Conservation (phyloP, 371 early-diverging fungal species). For the Thermomucor indicae-seudaticae region DNA sequence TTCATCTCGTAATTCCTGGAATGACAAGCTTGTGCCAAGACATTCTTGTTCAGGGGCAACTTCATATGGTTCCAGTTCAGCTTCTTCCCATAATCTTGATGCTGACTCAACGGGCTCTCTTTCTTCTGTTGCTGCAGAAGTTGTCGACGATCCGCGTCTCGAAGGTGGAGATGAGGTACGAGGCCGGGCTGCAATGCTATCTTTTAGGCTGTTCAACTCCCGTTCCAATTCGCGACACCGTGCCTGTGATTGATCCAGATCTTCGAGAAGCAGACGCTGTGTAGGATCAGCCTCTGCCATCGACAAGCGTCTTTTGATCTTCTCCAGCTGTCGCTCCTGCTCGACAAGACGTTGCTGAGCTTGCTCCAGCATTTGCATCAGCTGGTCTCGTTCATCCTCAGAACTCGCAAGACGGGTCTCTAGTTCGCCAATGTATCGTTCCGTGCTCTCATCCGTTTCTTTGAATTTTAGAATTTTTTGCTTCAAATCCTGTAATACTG, state of each 20-base stretch:
- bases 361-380: not conserved
- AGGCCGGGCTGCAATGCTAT: too few relatives aligned
- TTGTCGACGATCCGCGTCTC: too few relatives aligned
- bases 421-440: conserved; percentile 42
- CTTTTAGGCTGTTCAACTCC: conserved; percentile 3
- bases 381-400: conserved; percentile 2
- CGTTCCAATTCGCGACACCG: conserved; percentile 11
- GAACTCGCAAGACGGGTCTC: conserved; percentile 24
- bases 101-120: too few relatives aligned
- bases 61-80: too few relatives aligned
- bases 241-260: conserved; percentile 11
- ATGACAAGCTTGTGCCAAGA: too few relatives aligned
- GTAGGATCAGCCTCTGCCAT: conserved; percentile 1
- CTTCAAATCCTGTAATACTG: conserved; percentile 26
- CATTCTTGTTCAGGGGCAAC: too few relatives aligned
- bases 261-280: conserved; percentile 5
- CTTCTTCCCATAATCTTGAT: too few relatives aligned
- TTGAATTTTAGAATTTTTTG: conserved; percentile 33
- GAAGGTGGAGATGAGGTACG: too few relatives aligned
- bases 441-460: conserved; percentile 41
- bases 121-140: not conserved
- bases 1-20: too few relatives aligned
- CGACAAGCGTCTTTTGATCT: conserved; percentile 5
- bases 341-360: conserved; percentile 9
- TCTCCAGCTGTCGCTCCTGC: conserved; percentile 11